These are phyloP conservation scores for Centella asiatica DNA, from an alignment of 129 eudicot genomes.

Conservation along the genomic window DNA sequence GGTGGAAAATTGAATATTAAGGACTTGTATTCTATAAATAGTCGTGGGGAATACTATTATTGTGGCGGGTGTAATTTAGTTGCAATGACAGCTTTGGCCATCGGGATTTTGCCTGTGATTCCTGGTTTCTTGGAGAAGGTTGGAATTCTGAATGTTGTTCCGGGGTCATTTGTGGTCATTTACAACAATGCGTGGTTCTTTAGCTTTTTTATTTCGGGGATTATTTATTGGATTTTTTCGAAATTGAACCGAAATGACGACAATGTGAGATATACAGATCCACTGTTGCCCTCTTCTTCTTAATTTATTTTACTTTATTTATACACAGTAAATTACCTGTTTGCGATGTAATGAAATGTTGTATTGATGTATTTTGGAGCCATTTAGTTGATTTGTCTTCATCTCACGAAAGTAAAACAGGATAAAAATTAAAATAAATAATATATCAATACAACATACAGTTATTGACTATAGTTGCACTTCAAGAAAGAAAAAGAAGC, in stretches of 20 bases:
- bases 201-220: conserved; percentile 58
- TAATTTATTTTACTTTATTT: neutral
- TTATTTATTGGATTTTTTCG: conserved; percentile 49
- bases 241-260: too few relatives aligned
- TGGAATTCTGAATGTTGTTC: conserved; percentile 42
- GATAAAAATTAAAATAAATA: too few relatives aligned
- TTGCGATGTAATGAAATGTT: neutral
- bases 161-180: conserved; percentile 28
- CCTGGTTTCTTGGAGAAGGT: conserved; percentile 79
- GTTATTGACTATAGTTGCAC: too few relatives aligned
- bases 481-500: too few relatives aligned
- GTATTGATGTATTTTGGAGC: too few relatives aligned
- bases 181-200: conserved; percentile 92
- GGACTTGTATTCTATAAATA: conserved; percentile 51
- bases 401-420: too few relatives aligned
- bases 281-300: neutral
- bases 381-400: too few relatives aligned
- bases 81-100: conserved; percentile 50
- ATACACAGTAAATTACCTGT: neutral
- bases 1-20: conserved; percentile 32
- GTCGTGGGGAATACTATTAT: conserved; percentile 58
- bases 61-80: conserved; percentile 61
- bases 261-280: neutral
- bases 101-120: conserved; percentile 82
- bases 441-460: too few relatives aligned